Evolutionary conservation across 1,284 basidiomycete genomes (phyloP).

Genomic region (Golubevia pallescens): DNA sequence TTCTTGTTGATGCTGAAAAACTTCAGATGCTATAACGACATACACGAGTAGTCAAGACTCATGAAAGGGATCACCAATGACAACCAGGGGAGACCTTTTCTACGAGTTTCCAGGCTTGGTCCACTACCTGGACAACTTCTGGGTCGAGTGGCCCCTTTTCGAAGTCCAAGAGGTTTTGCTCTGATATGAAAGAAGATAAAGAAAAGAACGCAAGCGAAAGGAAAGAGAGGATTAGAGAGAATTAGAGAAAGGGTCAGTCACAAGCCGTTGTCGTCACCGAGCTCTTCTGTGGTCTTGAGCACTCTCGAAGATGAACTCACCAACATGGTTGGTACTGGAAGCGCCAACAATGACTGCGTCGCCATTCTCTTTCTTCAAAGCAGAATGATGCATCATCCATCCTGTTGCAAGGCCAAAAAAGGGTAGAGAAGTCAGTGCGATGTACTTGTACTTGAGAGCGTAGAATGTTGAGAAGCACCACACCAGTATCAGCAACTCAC

Average conservation of each 20-base stretch:
- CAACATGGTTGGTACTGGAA: not conserved
- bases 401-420: not conserved
- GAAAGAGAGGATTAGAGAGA: no score
- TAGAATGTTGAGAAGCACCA: no score
- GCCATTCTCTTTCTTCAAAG: not conserved
- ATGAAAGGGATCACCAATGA: not conserved
- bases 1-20: no score
- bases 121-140: conserved; percentile 27
- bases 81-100: conserved; percentile 1
- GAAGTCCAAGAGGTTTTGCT: conserved; percentile 29
- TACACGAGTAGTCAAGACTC: not conserved
- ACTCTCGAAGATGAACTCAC: no score
- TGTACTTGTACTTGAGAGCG: no score
- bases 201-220: no score
- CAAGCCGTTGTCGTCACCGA: no score
- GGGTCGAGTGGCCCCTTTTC: conserved; percentile 28
- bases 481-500: no score
- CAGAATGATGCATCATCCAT: conserved; percentile 1
- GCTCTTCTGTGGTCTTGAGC: no score
- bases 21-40: no score
- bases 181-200: no score
- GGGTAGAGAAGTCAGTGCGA: not conserved
- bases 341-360: conserved; percentile 5
- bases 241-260: no score
- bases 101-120: conserved; percentile 32